These are phyloP conservation scores for Pseudomonodictys pantanalensis DNA, from an alignment of 495 filamentous ascomycete species.

Conservation along the genomic window DNA sequence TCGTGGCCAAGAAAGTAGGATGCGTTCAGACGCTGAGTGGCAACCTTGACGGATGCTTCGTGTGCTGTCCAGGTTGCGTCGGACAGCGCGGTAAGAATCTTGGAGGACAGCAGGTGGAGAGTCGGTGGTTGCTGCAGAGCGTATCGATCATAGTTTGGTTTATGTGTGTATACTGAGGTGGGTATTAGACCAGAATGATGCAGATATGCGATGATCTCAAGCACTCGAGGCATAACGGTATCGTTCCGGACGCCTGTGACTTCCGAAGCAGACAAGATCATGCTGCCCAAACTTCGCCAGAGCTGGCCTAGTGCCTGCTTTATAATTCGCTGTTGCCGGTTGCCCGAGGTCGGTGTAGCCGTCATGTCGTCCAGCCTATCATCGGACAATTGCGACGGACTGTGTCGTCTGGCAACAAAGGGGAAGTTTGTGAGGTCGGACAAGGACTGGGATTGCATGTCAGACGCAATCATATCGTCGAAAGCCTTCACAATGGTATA, in stretches of 20 bases:
- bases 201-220: slow-evolving; percentile 57
- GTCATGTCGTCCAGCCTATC: slow-evolving; percentile 28
- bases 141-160: slow-evolving; percentile 35
- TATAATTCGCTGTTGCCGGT: neutral
- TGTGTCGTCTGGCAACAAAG: slow-evolving; percentile 3
- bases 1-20: slow-evolving; percentile 44
- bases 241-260: slow-evolving; percentile 40
- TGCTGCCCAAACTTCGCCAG: slow-evolving; percentile 53
- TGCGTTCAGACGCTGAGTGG: slow-evolving; percentile 47
- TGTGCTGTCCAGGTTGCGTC: slow-evolving; percentile 61
- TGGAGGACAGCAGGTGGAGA: slow-evolving; percentile 54
- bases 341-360: slow-evolving; percentile 8
- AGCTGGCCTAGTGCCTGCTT: slow-evolving; percentile 43
- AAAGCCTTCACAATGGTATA: slow-evolving; percentile 1
- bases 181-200: slow-evolving; percentile 59
- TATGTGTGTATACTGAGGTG: slow-evolving; percentile 56
- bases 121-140: slow-evolving; percentile 56
- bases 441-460: slow-evolving; percentile 5
- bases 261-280: slow-evolving; percentile 55
- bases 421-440: slow-evolving; percentile 28
- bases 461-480: slow-evolving; percentile 13
- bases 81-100: slow-evolving; percentile 60
- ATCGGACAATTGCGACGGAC: neutral
- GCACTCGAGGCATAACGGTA: slow-evolving; percentile 40
- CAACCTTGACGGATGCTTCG: slow-evolving; percentile 45